Evolutionary conservation across 345 rosid species (phyloP), one percentile per base, ranked within the genome.

Genomic region (Hibiscus mutabilis): DNA sequence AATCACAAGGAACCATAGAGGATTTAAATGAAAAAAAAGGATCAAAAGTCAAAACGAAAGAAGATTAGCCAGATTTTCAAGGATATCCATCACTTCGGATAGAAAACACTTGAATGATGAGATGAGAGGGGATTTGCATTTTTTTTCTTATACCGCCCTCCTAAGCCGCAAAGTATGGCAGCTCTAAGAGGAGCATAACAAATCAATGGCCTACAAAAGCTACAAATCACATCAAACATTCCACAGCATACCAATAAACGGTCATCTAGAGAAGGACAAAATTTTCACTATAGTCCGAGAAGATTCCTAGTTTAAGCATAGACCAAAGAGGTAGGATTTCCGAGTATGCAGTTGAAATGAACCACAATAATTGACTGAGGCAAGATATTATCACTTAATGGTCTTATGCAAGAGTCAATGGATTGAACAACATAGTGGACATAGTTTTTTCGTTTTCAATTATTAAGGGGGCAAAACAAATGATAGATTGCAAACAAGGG

Each of bases 371-470:
- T 31, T 24, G n/a, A 74, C 19, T 22, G 11, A 55, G 37, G 55
- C 55, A 60, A 40, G 35, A 57, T 33, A 29, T 70, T 61, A 33
- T 21, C 74, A 40, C 29, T 13, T 19, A 66, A 46, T 66, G 37
- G 57, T 25, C 70, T 66, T 9, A 67, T 27, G 72, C 61, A 58
- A 40, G 51, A 71, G 47, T n/a, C 31, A 73, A 71, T 66, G 60
- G 44, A 70, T 70, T 46, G 9, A 73, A 66, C 72, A 69, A 22
- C 44, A 62, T 11, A 27, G 71, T 18, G 29, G 3, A 53, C 31
- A n/a, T n/a, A n/a, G n/a, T n/a, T n/a, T n/a, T n/a, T n/a, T n/a
- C n/a, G n/a, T n/a, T n/a, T n/a, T n/a, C n/a, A 25, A 47, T 18
- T 5, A 2, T 51, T 19, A 31, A 69, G 66, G 72, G 21, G 60